A percentile compares a stretch with the other conserved stretches of the same genome.
phyloP scores from a whole-genome alignment of 139 green algal species.

The Coelastrella sp. region DNA sequence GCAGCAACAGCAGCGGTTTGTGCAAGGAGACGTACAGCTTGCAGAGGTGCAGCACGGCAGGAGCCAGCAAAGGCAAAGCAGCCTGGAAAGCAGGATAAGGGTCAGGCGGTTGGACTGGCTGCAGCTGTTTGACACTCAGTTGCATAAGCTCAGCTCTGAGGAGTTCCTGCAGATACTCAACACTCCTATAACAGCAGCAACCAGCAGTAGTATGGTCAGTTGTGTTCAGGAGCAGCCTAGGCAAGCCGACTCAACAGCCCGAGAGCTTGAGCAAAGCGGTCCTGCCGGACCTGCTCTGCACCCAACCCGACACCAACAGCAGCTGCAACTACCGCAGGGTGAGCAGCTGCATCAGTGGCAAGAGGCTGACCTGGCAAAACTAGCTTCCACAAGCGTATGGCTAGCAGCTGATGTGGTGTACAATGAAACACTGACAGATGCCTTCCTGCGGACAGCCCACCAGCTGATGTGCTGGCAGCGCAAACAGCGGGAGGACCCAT shows the following conservation, averaged over 20 bases:
- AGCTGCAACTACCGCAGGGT: neutral
- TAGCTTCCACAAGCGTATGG: neutral
- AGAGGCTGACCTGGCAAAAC: neutral
- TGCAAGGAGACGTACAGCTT: neutral
- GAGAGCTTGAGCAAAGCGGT: no score
- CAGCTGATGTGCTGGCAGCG: constrained; percentile 25
- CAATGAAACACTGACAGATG: constrained; percentile 47
- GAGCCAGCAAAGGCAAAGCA: neutral
- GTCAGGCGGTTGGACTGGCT: constrained; percentile 24
- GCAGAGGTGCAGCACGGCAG: neutral
- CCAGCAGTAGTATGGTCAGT: neutral
- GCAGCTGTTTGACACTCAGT: constrained; percentile 26
- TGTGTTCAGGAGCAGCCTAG: neutral
- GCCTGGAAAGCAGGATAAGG: neutral
- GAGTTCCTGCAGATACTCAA: constrained; percentile 27
- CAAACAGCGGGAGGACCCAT: neutral
- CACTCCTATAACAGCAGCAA: neutral
- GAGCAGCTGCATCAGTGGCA: constrained; percentile 32
- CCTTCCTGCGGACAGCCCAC: constrained; percentile 37
- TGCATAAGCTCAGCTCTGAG: neutral
- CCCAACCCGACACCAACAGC: neutral
- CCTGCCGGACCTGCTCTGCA: no score
- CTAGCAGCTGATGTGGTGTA: constrained; percentile 53
- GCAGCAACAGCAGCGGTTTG: neutral
- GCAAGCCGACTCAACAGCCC: no score